Base-by-base conservation (phyloP, 768 basidiomycete genomes). In the Strobilomyces echinocephalus region DNA sequence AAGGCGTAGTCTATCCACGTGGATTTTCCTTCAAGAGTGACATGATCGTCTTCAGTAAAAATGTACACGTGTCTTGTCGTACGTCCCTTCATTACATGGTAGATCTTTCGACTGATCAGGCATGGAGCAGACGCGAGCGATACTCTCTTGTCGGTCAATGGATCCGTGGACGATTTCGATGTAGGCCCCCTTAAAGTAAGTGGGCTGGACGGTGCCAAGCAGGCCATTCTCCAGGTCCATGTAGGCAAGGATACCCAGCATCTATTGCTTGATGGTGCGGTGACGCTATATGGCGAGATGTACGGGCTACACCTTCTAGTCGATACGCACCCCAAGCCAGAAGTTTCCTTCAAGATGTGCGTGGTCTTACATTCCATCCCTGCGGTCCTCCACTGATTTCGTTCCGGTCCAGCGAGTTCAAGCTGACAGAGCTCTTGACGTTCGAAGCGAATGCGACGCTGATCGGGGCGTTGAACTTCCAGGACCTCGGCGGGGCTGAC, bases 321-420 rank as follows among this genome's bases (percentile, higher is more conserved):
- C 2, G 18, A 57, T 24, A 50, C 38, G 5, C 56, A 57, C 10
- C 54, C 56, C 0, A 21, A 40, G 18, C 56, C 53, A 1, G 14
- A 39, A 9, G 20, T 57, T 8, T 54, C 53, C 11, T 57, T 57
- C 44, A 54, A 24, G 18, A 30, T 16, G 56, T 57, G n/a, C n/a
- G 53, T 14, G 3, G 20, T 28, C 5, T 20, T 28, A 15, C 11
- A 8, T 12, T 28, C 18, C 11, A 11, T 26, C 1, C 0, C 4
- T 14, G 2, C 6, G 1, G 10, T 28, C 28, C 15, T 10, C 16
- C 30, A n/a, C 44, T 55, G 6, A 46, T 24, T 2, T 5, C 21
- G 4, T 7, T 40, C 3, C 15, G n/a, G 10, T 9, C 18, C 30
- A 55, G 54, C 24, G 44, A 51, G 18, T 52, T 49, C 24, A 55